Conservation (phyloP, 495 filamentous ascomycete genomes). For the Podospora pseudopauciseta region DNA sequence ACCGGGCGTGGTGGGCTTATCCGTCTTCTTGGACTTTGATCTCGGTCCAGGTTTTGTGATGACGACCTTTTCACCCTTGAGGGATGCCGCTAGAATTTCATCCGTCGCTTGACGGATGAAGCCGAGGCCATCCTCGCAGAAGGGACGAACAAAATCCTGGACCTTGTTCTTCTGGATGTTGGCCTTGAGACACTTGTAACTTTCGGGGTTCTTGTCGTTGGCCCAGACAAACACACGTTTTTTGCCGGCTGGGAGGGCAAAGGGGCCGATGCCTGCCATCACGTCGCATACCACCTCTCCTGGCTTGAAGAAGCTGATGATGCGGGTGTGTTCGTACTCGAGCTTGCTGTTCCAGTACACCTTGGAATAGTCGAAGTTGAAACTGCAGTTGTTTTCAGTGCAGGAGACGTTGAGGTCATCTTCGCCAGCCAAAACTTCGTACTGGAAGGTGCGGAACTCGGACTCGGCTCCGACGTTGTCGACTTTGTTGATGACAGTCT, state of each 20-base stretch:
- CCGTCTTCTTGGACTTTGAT: slow-evolving; percentile 13
- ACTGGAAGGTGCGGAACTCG: slow-evolving; percentile 86
- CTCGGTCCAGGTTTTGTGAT: slow-evolving; percentile 28
- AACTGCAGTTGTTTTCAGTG: slow-evolving; percentile 58
- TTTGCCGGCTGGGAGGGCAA: slow-evolving; percentile 87
- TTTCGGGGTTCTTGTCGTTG: slow-evolving; percentile 94
- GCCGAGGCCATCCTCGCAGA: slow-evolving; percentile 70
- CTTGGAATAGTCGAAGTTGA: slow-evolving; percentile 73
- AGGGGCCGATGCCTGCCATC: slow-evolving; percentile 96
- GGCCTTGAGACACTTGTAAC: slow-evolving; percentile 63
- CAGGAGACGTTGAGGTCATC: slow-evolving; percentile 77
- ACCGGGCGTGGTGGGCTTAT: slow-evolving; percentile 12
- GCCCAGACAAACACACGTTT: slow-evolving; percentile 92
- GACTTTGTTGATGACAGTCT: slow-evolving; percentile 93
- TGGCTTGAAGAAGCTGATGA: slow-evolving; percentile 71
- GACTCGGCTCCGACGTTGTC: slow-evolving; percentile 81
- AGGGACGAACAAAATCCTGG: slow-evolving; percentile 65
- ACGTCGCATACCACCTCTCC: slow-evolving; percentile 93
- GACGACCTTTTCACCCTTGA: slow-evolving; percentile 45
- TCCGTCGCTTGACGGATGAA: slow-evolving; percentile 72
- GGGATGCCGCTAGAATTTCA: slow-evolving; percentile 53
- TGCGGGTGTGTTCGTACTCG: slow-evolving; percentile 77
- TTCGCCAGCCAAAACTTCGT: slow-evolving; percentile 82
- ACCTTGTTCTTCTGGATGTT: slow-evolving; percentile 77
- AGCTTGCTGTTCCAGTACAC: slow-evolving; percentile 98